Base-by-base conservation (phyloP, 139 green algal species). In the Auxenochlorella pyrenoidosa region DNA sequence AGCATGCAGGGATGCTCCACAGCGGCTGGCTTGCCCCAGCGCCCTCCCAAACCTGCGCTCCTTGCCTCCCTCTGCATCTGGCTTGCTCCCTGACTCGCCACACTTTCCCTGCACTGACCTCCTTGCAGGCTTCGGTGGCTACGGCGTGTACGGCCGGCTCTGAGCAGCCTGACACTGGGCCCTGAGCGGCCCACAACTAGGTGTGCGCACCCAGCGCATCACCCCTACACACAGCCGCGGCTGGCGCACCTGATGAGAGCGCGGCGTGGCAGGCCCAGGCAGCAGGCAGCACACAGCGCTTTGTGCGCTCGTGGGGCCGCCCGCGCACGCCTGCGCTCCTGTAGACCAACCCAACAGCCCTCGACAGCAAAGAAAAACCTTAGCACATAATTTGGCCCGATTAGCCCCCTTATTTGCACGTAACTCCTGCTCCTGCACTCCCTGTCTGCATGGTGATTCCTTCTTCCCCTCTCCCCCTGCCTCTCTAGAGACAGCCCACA, bases 401-500 rank as follows among this genome's bases (percentile, higher is more conserved):
- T 81, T 81, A 60, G 36, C 30, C 18, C 70, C 75, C 51, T 40
- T 81, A 34, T 59, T 80, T 80, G 75, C 75, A 63, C 63, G 75
- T 81, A 81, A 40, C 72, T 63, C 75, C 75, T 81, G 75, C 75
- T 41, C 75, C 75, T 63, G 40, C 43, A 28, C 58, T 28, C 40
- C 59, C 63, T 51, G 60, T 77, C 44, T 85, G 44, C 58, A 63
- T 75, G 34, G 30, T 43, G 38, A 75, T 75, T 85, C 4, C 60
- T 34, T 85, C 40, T 63, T 54, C 44, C 58, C 65, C 51, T 75
- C 78, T 6, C 38, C 36, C 68, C 28, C 59, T 84, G 75, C 78
- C 60, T 83, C 51, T 34, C 34, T 36, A 68, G 47, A 68, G 78
- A 47, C 73, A 79, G 73, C 43, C 68, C 58, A 84, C 63, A 85